Percentiles rank a stretch among this genome's conserved stretches.
These are phyloP conservation scores for Ballota nigra DNA, from an alignment of 257 asterid genomes.

Conservation along the genomic window DNA sequence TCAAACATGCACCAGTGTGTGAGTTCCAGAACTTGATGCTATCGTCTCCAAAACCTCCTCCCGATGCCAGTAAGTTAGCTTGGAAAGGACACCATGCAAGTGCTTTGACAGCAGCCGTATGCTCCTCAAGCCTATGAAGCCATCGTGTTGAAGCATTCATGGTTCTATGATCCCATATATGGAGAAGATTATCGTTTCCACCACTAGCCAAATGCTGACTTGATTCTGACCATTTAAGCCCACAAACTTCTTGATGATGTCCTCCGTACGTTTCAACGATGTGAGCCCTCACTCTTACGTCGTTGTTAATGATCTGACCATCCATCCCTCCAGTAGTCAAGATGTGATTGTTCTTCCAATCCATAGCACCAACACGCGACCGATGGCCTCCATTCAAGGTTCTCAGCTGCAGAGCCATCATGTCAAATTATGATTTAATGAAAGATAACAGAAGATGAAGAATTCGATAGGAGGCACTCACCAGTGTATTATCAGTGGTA, in stretches of 20 bases:
- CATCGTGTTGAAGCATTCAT: neutral
- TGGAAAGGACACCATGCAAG: neutral
- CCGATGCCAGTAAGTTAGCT: neutral
- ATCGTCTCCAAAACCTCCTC: neutral
- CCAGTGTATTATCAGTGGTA: constrained; percentile 42
- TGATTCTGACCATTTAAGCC: neutral
- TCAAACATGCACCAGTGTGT: neutral
- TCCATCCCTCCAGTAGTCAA: too few species aligned
- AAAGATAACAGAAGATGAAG: neutral
- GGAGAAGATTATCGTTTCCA: neutral
- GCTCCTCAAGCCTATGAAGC: neutral
- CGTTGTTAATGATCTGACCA: neutral
- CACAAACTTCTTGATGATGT: neutral
- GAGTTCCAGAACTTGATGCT: neutral
- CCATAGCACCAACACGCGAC: neutral
- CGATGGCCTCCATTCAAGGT: neutral
- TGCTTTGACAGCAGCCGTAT: neutral
- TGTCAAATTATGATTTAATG: neutral
- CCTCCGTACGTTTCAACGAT: neutral
- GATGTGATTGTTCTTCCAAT: neutral
- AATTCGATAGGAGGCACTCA: constrained; percentile 10
- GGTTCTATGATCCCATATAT: neutral
- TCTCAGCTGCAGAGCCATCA: neutral
- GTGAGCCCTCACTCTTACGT: neutral
- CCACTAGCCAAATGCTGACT: neutral